Percentiles rank a stretch among this genome's conserved stretches.
Evolutionary conservation across 2,329 filamentous ascomycete species (phyloP).

Genomic region (Aureobasidium melanogenum): DNA sequence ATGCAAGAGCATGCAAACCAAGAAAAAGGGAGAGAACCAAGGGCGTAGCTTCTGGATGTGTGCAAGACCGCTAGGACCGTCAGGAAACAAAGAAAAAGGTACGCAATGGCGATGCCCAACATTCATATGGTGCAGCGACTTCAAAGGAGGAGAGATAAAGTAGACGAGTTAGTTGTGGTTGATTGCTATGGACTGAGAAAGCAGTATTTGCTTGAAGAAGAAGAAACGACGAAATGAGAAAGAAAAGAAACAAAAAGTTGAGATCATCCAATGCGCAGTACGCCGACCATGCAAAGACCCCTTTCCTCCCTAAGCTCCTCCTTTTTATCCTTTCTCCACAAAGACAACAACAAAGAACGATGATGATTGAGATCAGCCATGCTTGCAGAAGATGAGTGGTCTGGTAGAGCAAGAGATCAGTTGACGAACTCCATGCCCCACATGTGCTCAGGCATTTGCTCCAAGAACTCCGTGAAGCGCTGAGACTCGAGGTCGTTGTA

Average conservation of each 20-base stretch:
- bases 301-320: neutral
- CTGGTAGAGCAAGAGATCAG: neutral
- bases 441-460: constrained; percentile 13
- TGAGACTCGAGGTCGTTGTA: constrained; percentile 10
- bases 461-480: constrained; percentile 11
- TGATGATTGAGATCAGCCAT: neutral
- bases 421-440: constrained; percentile 13
- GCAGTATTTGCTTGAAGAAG: neutral
- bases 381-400: neutral
- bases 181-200: constrained; percentile 2
- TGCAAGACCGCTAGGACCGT: constrained; percentile 69
- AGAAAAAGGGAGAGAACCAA: constrained; percentile 79
- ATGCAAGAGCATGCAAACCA: constrained; percentile 74
- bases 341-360: neutral
- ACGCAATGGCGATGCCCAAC: constrained; percentile 83
- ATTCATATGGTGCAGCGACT: constrained; percentile 64
- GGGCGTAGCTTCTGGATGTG: constrained; percentile 61
- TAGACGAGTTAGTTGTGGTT: neutral
- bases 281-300: constrained; percentile 2
- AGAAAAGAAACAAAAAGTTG: neutral
- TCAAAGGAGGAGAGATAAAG: constrained; percentile 34
- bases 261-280: neutral
- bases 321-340: neutral
- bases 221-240: neutral
- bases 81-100: constrained; percentile 72